phyloP scores from a whole-genome alignment of 2,329 filamentous ascomycete genomes.

The Biscogniauxia sp. region DNA sequence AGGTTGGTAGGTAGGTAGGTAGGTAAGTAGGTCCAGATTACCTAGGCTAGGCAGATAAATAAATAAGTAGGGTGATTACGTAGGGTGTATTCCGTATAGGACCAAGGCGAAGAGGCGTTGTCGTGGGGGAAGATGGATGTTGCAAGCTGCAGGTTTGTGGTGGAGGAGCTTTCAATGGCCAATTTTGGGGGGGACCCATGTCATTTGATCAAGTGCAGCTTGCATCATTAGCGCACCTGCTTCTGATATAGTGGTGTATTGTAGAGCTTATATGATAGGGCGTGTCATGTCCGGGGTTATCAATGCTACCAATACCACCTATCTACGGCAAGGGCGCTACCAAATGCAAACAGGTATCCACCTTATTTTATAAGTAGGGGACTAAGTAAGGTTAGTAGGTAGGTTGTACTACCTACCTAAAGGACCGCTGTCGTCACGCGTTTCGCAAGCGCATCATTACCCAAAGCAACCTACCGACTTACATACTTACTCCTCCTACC shows the following conservation, averaged over 20 bases:
- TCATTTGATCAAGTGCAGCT: slow-evolving; percentile 20
- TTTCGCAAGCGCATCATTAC: neutral
- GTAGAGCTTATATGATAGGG: neutral
- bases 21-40: too few relatives aligned
- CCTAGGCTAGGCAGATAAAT: neutral
- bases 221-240: neutral
- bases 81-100: neutral
- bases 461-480: neutral
- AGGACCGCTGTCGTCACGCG: neutral
- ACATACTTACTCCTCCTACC: too few relatives aligned
- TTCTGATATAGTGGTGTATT: neutral
- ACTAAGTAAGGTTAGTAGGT: too few relatives aligned
- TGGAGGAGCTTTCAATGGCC: neutral
- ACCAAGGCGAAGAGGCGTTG: neutral
- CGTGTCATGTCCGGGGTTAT: neutral
- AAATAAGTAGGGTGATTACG: neutral
- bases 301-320: neutral
- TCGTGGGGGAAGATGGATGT: neutral
- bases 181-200: neutral
- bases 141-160: slow-evolving; percentile 5
- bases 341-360: too few relatives aligned
- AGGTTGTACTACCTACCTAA: too few relatives aligned
- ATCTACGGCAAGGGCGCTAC: neutral
- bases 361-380: too few relatives aligned
- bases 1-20: neutral